A percentile compares a stretch with the other conserved stretches of the same genome.
Evolutionary conservation across 2,329 filamentous ascomycete genomes (phyloP).

Genomic region (Trichoderma lentiforme): DNA sequence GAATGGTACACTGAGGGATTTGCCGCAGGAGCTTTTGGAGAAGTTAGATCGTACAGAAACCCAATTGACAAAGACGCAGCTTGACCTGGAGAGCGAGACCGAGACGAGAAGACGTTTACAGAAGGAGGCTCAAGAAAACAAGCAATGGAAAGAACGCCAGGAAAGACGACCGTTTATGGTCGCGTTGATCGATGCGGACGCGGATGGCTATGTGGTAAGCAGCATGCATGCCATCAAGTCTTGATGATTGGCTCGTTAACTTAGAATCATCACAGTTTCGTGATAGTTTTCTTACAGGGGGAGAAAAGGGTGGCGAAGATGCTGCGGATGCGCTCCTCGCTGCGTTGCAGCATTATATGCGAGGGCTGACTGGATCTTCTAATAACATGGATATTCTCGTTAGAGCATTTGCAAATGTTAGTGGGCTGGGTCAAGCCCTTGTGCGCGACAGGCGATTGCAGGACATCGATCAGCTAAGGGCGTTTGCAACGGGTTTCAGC

Average conservation of each 20-base stretch:
- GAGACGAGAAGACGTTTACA: background rate
- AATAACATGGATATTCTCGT: background rate
- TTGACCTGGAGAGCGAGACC: background rate
- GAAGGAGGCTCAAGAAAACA: background rate
- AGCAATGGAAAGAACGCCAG: background rate
- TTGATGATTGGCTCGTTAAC: background rate
- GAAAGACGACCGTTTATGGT: background rate
- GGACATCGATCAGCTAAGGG: background rate
- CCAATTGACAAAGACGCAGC: background rate
- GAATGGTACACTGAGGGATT: background rate
- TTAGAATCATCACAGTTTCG: background rate
- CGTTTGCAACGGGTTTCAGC: background rate
- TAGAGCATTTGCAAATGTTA: background rate
- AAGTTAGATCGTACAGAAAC: background rate
- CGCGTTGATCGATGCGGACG: background rate
- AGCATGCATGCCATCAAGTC: background rate
- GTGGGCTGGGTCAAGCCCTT: background rate
- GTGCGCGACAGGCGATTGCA: background rate
- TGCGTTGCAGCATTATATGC: background rate
- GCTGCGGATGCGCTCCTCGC: background rate
- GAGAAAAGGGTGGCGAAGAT: background rate
- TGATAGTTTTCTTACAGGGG: background rate
- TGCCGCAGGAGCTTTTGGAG: background rate
- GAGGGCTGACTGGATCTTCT: background rate
- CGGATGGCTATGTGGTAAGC: background rate